Evolutionary conservation across 768 basidiomycete species (phyloP), one percentile per base, ranked within the genome.

Genomic region (Agrocybe pediades): DNA sequence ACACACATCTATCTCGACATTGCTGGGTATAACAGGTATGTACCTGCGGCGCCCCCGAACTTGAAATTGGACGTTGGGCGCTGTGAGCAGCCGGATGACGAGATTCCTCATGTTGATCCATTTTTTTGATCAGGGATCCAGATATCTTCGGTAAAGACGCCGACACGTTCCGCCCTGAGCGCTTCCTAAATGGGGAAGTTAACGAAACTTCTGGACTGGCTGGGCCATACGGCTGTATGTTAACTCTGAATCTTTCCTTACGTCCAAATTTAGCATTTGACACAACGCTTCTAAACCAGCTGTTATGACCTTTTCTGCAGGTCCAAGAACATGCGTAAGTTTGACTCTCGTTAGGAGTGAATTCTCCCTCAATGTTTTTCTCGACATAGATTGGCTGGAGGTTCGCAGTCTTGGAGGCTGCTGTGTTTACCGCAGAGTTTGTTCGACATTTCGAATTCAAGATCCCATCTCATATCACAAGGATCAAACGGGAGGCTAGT

Each of bases 141-240:
- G 45, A 46, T 17, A 46, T 26, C 8, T 46, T 46, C 43, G 43
- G 43, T 6, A 44, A 44, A 24, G 43, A 46, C 17, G 44, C 44
- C 6, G 11, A 46, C n/a, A 9, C 11, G 2, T 26, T 16, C 26
- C 46, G 46, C 26, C 46, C 46, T 29, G 46, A 29, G 26, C 44
- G 44, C 7, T 24, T 46, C 44, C 24, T 46, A 46, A 46, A 23
- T 7, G 44, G 44, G 16, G 44, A 46, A 46, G 44, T 46, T 24
- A 46, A 46, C 26, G 44, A 46, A n/a, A 46, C 44, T n/a, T 46
- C 21, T 9, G 44, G 9, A 9, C 44, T 46, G 8, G 44, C 44
- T 23, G 44, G 44, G 7, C 44, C 44, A 13, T 46, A 46, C 17
- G 45, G 23, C 27, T 46, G 25, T 29, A 29, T 17, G 46, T 26